These are phyloP conservation scores for Cryptococcus hybrid DNA, from an alignment of 1,284 basidiomycete genomes.

Conservation along the genomic window DNA sequence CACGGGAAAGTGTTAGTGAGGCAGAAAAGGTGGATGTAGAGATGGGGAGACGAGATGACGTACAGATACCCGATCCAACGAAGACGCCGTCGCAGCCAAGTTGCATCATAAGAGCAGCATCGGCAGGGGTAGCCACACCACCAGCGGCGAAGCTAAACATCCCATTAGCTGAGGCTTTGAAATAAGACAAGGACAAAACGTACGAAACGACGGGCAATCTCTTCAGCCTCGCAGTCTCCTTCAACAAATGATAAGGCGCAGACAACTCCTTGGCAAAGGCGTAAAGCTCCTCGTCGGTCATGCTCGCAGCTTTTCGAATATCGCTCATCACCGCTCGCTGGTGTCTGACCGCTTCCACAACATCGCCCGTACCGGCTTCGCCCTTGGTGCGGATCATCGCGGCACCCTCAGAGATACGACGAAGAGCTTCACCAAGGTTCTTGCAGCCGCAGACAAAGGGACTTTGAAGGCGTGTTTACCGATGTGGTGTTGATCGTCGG, in stretches of 20 bases:
- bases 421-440: constrained; percentile 77
- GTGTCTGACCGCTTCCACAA: constrained; percentile 95
- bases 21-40: neutral
- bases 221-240: constrained; percentile 93
- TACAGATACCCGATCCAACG: constrained; percentile 93
- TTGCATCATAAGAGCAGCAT: constrained; percentile 99
- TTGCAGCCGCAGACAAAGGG: constrained; percentile 62
- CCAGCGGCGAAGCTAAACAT: constrained; percentile 81
- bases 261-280: constrained; percentile 86
- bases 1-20: neutral
- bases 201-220: constrained; percentile 76
- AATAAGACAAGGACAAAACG: constrained; percentile 3
- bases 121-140: constrained; percentile 91
- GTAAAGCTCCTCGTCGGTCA: constrained; percentile 96
- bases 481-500: constrained; percentile 76
- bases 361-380: constrained; percentile 96
- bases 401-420: constrained; percentile 95
- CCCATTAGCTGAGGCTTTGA: neutral
- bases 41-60: constrained; percentile 35
- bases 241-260: constrained; percentile 96
- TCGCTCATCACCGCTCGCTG: constrained; percentile 78
- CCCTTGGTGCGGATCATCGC: constrained; percentile 96
- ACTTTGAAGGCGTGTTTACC: constrained; percentile 91
- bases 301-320: constrained; percentile 79
- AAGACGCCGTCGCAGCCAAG: constrained; percentile 96